Evolutionary conservation across 495 filamentous ascomycete genomes (phyloP).

Genomic region (Penicillium salamii): DNA sequence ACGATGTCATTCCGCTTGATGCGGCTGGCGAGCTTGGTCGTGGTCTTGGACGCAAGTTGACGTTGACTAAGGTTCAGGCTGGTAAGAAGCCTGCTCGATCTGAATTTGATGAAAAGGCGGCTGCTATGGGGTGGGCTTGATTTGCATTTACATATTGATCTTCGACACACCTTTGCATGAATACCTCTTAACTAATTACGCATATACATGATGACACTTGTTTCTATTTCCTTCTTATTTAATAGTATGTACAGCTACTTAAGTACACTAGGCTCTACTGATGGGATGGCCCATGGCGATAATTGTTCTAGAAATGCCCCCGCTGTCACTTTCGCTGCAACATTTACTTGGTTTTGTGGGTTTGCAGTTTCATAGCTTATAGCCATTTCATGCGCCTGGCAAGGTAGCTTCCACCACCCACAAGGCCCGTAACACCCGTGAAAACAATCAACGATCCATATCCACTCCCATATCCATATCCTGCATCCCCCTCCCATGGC

Average conservation of each 20-base stretch:
- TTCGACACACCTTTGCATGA: too few species aligned
- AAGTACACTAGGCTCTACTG: too few species aligned
- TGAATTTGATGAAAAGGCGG: neutral
- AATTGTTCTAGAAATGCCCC: too few species aligned
- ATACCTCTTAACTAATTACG: neutral
- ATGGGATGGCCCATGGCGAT: too few species aligned
- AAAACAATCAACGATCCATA: conserved; percentile 42
- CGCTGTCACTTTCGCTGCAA: too few species aligned
- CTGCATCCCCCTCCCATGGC: conserved; percentile 4
- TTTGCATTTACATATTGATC: neutral
- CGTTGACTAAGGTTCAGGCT: conserved; percentile 1
- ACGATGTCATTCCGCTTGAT: conserved; percentile 5
- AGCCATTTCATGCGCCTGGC: conserved; percentile 15
- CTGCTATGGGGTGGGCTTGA: neutral
- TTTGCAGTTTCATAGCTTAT: too few species aligned
- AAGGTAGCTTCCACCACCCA: conserved; percentile 34
- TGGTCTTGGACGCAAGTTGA: conserved; percentile 1
- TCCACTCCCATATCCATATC: conserved; percentile 32
- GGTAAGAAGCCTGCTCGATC: neutral
- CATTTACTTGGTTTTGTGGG: too few species aligned
- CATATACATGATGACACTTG: too few species aligned
- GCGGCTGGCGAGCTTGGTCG: neutral
- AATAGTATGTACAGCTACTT: too few species aligned
- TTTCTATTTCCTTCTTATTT: too few species aligned
- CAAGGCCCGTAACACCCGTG: conserved; percentile 37